phyloP scores from a whole-genome alignment of 1,139 yeast genomes.

The Magnusiomyces tetraspermus region DNA sequence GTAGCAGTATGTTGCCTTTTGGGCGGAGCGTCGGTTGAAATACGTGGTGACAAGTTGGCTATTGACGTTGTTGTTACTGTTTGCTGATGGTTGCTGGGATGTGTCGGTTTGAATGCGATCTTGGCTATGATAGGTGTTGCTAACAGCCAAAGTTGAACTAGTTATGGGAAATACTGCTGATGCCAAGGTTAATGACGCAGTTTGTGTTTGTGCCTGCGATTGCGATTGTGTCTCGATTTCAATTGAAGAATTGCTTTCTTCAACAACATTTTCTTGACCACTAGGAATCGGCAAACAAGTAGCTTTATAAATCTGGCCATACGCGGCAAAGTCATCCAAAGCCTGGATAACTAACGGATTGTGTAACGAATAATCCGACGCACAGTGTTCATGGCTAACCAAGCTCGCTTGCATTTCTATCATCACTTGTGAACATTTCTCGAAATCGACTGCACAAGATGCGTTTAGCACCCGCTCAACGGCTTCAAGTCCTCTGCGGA shows the following conservation, averaged over 20 bases:
- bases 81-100: neutral
- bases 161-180: too few relatives aligned
- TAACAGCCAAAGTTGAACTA: too few relatives aligned
- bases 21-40: neutral
- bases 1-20: constrained; percentile 24
- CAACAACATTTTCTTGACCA: neutral
- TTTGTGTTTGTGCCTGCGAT: too few relatives aligned
- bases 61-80: too few relatives aligned
- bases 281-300: constrained; percentile 21
- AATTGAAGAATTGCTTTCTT: neutral
- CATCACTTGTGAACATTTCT: constrained; percentile 24
- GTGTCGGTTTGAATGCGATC: neutral
- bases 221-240: neutral
- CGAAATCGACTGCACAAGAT: constrained; percentile 24
- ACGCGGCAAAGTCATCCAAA: constrained; percentile 25
- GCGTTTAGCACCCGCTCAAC: constrained; percentile 24
- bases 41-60: too few relatives aligned
- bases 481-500: constrained; percentile 22
- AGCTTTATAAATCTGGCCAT: constrained; percentile 23
- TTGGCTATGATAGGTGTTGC: neutral
- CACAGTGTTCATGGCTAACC: constrained; percentile 17
- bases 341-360: constrained; percentile 30
- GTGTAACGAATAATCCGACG: constrained; percentile 20
- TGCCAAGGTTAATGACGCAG: neutral
- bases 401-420: constrained; percentile 18